phyloP scores from a whole-genome alignment of 352 stramenopile genomes.

The Vaucheria bursata region DNA sequence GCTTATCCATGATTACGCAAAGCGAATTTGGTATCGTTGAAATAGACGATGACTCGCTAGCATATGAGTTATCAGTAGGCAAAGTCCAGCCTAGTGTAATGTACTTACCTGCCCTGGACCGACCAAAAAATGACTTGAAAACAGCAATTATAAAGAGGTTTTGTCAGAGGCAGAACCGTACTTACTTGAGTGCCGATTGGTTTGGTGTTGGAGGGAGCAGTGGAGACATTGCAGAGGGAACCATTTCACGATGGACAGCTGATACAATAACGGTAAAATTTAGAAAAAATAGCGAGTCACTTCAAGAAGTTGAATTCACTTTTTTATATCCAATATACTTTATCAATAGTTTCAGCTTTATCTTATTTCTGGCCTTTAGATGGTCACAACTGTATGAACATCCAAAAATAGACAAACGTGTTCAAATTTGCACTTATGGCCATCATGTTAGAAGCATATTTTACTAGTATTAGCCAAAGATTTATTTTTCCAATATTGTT shows the following conservation, averaged over 20 bases:
- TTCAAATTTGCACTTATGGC: no score
- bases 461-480: no score
- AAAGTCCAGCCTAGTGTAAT: neutral
- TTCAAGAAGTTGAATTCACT: no score
- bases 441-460: no score
- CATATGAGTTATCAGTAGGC: neutral
- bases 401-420: no score
- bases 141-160: conserved; percentile 16
- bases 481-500: no score
- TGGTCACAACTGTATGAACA: no score
- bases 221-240: conserved; percentile 38
- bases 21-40: neutral
- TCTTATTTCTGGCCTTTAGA: no score
- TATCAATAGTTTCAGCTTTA: no score
- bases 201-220: conserved; percentile 39
- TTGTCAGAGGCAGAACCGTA: conserved; percentile 28
- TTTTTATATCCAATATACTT: no score
- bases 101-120: conserved; percentile 7
- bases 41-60: neutral
- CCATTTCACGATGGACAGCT: conserved; percentile 28
- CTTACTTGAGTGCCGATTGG: conserved; percentile 42
- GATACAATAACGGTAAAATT: conserved; percentile 12
- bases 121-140: conserved; percentile 4
- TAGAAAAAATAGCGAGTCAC: no score
- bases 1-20: no score